Evolutionary conservation across 176 grass and related monocot species (phyloP), one percentile per base, ranked within the genome.

Genomic region (Oryza brachyantha): DNA sequence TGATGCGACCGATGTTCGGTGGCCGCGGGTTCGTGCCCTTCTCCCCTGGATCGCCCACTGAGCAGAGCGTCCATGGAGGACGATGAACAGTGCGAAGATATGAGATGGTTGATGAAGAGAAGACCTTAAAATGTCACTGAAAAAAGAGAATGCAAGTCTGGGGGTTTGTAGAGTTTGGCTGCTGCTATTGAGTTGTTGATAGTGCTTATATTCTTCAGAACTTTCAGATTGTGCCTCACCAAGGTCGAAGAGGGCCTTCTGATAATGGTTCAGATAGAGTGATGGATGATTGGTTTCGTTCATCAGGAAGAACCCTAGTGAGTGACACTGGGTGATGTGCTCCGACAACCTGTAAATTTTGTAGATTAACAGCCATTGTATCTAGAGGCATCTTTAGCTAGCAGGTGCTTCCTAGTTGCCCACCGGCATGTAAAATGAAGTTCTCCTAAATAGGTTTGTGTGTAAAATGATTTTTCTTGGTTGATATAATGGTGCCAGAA

Each of bases 1-100:
- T 95, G 64, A 99, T 99, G 96, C 90, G 96, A n/a, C 96, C 96
- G 0, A 26, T 99, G 68, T 99, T 99, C 7, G 96, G 96, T 0
- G 96, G 96, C 0, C 90, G 96, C 2, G 96, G 96, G 26, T 99
- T 99, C 0, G 90, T 90, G 70, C 96, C 92, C 7, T 93, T 39
- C 73, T 80, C 88, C 50, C 92, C 96, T 0, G 96, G 96, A 28
- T 95, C 92, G 10, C 96, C 96, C 25, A 85, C 57, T 11, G 96
- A 99, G 32, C 86, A 84, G 7, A 91, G 65, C 46, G n/a, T 85
- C 17, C 82, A 82, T n/a, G 92, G 12, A 34, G 79, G 69, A 34
- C 40, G 5, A 12, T 70, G 81, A 81, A 16, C 41, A 73, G 1
- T 19, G 17, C 0, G 10, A 64, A 36, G 39, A 26, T 26, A 22